Evolutionary conservation across 257 asterid species (phyloP).

Genomic region (Vinca minor): DNA sequence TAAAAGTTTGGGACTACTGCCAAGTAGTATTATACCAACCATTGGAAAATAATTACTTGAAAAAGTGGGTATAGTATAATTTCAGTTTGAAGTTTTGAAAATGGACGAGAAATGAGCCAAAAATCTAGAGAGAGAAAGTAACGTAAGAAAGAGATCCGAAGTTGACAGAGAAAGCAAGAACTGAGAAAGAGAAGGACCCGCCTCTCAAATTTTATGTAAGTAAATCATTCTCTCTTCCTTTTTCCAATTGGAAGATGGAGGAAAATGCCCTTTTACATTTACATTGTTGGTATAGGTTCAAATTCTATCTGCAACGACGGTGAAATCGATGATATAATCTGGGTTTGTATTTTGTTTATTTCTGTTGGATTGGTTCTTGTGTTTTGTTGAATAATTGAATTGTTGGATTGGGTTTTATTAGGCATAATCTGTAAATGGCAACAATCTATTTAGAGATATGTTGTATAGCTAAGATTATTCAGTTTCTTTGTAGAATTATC

Average conservation of each 20-base stretch:
- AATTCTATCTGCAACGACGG: constrained; percentile 17
- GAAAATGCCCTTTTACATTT: neutral
- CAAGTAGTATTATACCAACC: too few relatives aligned
- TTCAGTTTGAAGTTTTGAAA: constrained; percentile 11
- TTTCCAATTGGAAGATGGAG: neutral
- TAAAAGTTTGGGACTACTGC: neutral
- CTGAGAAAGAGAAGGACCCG: constrained; percentile 8
- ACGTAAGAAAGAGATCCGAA: constrained; percentile 7
- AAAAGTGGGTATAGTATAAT: neutral
- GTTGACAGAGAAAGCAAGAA: constrained; percentile 7
- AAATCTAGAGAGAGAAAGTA: constrained; percentile 8
- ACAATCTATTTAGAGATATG: too few relatives aligned
- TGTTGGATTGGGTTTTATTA: constrained; percentile 9
- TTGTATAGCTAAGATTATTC: too few relatives aligned
- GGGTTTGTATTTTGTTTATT: constrained; percentile 5
- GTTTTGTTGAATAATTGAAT: neutral
- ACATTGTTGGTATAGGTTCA: neutral
- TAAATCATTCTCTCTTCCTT: constrained; percentile 5
- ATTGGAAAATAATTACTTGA: neutral
- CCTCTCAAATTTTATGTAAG: constrained; percentile 22
- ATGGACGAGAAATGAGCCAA: neutral
- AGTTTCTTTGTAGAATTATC: too few relatives aligned
- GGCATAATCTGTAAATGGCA: too few relatives aligned
- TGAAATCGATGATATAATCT: constrained; percentile 22
- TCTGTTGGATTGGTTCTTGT: neutral